Evolutionary conservation across 108 stramenopile genomes (phyloP).

Genomic region (Hondaea fermentalgiana): DNA sequence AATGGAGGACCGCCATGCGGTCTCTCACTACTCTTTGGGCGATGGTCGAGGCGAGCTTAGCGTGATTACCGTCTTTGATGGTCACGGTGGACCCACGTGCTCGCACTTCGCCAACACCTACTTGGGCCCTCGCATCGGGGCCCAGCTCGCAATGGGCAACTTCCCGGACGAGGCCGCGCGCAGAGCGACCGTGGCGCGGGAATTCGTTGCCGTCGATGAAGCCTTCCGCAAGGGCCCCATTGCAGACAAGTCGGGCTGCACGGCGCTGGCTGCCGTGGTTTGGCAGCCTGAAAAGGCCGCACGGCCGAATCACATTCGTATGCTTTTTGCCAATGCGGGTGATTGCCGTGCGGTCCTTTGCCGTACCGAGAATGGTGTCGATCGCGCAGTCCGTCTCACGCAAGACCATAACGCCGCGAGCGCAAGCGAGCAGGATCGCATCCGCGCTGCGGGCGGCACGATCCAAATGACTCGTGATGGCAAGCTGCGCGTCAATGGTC

Average conservation of each 20-base stretch:
- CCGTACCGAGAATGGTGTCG: neutral
- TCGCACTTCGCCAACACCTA: neutral
- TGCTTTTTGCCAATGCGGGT: neutral
- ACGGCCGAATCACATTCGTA: neutral
- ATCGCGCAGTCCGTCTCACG: neutral
- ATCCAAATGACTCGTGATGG: constrained; percentile 8
- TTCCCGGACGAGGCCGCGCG: neutral
- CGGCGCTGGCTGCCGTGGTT: neutral
- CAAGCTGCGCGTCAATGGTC: neutral
- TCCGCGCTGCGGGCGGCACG: constrained; percentile 5
- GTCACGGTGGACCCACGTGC: neutral
- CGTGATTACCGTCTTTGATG: neutral
- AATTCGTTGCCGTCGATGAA: neutral
- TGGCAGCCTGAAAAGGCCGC: neutral
- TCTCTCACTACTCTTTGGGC: neutral
- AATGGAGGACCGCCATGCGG: constrained; percentile 17
- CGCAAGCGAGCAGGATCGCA: neutral
- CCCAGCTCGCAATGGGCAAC: neutral
- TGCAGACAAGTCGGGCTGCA: constrained; percentile 4
- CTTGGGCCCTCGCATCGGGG: neutral
- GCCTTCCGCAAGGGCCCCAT: neutral
- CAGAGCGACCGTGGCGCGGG: neutral
- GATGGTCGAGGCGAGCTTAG: neutral
- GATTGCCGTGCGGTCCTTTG: constrained; percentile 12
- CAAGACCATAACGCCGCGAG: neutral